Percentiles rank a stretch among this genome's conserved stretches.
phyloP scores from a whole-genome alignment of 208 protist species.

The Porcisia deanei region DNA sequence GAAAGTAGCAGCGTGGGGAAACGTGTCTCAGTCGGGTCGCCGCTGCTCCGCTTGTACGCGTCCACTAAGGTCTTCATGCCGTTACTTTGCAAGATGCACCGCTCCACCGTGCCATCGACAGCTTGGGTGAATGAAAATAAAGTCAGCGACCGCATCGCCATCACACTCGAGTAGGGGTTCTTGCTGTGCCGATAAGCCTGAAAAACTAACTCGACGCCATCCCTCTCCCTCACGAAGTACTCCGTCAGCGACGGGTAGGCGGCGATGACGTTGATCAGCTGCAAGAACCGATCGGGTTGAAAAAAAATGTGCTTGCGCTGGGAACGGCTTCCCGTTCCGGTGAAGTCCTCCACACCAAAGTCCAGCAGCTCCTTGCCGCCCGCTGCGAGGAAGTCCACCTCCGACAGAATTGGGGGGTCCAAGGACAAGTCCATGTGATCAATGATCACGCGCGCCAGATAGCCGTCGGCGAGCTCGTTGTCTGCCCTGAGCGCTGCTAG shows the following conservation, averaged over 20 bases:
- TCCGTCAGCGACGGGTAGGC: constrained; percentile 69
- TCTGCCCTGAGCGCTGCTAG: constrained; percentile 81
- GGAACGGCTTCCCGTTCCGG: constrained; percentile 46
- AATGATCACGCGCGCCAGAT: constrained; percentile 82
- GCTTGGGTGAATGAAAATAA: constrained; percentile 84
- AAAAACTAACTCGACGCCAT: constrained; percentile 80
- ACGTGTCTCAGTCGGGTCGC: constrained; percentile 87
- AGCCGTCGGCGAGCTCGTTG: constrained; percentile 90
- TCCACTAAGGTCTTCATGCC: constrained; percentile 75
- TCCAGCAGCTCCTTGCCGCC: constrained; percentile 74
- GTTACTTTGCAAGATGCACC: constrained; percentile 67
- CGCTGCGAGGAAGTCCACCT: constrained; percentile 65
- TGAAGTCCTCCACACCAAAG: constrained; percentile 86
- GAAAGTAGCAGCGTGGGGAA: constrained; percentile 84
- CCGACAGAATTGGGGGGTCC: constrained; percentile 67
- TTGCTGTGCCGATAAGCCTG: constrained; percentile 66
- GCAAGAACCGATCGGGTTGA: constrained; percentile 81
- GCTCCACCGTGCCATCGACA: constrained; percentile 80
- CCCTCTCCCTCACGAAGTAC: constrained; percentile 71
- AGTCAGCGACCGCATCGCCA: constrained; percentile 77
- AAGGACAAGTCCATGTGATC: constrained; percentile 90
- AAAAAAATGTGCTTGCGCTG: constrained; percentile 88
- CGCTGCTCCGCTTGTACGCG: constrained; percentile 79
- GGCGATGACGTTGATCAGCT: constrained; percentile 79
- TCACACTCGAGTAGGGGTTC: constrained; percentile 72